These are phyloP conservation scores for Mucor velutinosus DNA, from an alignment of 371 early-diverging fungal species.

Conservation along the genomic window DNA sequence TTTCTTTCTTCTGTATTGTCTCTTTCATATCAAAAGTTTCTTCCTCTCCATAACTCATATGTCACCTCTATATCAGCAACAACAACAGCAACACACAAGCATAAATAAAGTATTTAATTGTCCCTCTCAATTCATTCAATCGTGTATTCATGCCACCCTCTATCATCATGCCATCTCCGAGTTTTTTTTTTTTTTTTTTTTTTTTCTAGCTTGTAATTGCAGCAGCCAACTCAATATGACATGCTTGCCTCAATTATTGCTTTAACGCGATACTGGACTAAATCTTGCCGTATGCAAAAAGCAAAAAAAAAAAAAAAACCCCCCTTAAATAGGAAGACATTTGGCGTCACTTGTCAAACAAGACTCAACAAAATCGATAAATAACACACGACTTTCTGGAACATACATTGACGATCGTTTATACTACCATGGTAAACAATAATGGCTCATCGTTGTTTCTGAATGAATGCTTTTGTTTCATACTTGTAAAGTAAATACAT, in stretches of 20 bases:
- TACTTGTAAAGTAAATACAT: neutral
- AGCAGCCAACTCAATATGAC: too few relatives aligned
- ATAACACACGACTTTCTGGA: neutral
- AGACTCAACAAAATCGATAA: neutral
- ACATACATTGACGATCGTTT: neutral
- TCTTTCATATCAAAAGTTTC: neutral
- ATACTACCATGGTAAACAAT: neutral
- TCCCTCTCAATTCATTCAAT: neutral
- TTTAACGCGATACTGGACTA: neutral
- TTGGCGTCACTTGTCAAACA: constrained; percentile 1
- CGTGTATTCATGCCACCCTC: neutral
- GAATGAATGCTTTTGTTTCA: neutral
- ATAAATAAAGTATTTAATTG: neutral
- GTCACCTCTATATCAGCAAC: neutral
- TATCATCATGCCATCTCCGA: neutral
- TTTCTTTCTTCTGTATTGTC: neutral
- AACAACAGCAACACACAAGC: neutral
- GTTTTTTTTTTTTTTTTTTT: neutral
- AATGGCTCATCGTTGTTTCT: neutral
- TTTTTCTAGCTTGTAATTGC: neutral
- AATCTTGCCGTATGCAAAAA: neutral
- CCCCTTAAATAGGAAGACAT: constrained; percentile 1
- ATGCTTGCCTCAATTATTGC: too few relatives aligned
- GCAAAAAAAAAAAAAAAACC: too few relatives aligned
- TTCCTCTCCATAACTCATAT: neutral